phyloP scores from a whole-genome alignment of 1,284 basidiomycete species.

The Entoloma clypeatum region DNA sequence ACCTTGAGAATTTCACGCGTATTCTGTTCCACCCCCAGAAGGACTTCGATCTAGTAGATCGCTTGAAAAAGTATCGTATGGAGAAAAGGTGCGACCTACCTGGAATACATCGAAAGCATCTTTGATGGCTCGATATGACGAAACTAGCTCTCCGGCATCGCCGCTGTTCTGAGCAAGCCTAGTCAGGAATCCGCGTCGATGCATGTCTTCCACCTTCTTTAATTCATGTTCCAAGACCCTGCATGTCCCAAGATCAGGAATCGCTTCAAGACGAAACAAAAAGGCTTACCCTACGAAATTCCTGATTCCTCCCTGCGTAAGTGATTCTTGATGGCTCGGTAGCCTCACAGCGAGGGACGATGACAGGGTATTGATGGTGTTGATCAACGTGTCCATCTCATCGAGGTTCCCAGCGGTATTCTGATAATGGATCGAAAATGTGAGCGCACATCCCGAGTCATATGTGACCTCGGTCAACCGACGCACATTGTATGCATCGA shows the following conservation, averaged over 20 bases:
- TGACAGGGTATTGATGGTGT: no score
- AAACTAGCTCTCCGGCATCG: neutral
- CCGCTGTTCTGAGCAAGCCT: conserved; percentile 1
- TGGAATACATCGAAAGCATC: neutral
- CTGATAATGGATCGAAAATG: neutral
- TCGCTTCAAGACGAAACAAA: neutral
- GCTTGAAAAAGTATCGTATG: neutral
- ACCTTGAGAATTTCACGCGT: no score
- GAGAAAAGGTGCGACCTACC: neutral
- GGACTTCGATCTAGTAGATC: neutral
- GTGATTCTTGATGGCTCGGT: neutral
- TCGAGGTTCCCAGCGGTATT: conserved; percentile 1
- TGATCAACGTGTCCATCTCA: no score
- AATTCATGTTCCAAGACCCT: neutral
- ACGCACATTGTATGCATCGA: neutral
- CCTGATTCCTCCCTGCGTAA: neutral
- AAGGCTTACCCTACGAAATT: neutral
- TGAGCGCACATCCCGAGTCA: neutral
- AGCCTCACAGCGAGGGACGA: neutral
- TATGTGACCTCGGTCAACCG: no score
- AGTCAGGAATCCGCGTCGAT: neutral
- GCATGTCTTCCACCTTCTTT: no score
- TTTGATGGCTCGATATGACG: conserved; percentile 1
- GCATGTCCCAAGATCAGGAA: neutral
- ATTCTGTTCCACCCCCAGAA: neutral